Percentiles rank a stretch among this genome's conserved stretches.
Conservation (phyloP, 2,329 filamentous ascomycete species). For the Albifimbria verrucaria region DNA sequence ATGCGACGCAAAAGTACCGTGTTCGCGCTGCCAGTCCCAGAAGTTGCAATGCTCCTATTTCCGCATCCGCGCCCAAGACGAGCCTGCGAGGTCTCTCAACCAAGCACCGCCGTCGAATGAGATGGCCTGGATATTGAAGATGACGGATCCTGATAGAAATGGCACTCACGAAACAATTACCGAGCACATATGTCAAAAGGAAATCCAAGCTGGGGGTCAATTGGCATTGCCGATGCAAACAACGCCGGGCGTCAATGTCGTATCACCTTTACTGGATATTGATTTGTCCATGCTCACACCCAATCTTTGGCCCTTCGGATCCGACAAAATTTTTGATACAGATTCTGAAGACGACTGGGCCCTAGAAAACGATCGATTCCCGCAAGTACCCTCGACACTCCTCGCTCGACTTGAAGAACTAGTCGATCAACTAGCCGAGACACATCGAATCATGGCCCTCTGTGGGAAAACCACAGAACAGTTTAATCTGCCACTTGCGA, state of each 20-base stretch:
- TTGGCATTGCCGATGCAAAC: no score
- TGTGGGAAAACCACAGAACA: neutral
- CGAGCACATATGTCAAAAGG: neutral
- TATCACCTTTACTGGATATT: neutral
- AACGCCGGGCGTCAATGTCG: no score
- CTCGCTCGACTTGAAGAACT: constrained; percentile 3
- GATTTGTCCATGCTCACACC: neutral
- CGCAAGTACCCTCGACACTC: neutral
- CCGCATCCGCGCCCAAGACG: neutral
- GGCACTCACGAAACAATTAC: constrained; percentile 5
- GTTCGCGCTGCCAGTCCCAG: constrained; percentile 3
- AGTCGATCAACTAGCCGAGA: neutral
- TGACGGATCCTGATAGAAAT: constrained; percentile 3
- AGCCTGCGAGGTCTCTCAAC: neutral
- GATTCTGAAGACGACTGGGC: neutral
- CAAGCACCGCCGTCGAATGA: neutral
- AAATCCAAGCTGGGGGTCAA: no score
- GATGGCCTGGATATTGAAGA: constrained; percentile 5
- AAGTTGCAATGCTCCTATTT: constrained; percentile 4
- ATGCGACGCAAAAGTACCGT: constrained; percentile 5
- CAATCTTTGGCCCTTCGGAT: neutral
- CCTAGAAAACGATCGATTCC: neutral
- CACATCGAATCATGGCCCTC: constrained; percentile 1
- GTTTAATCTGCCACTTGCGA: constrained; percentile 5
- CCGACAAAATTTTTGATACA: no score